These are phyloP conservation scores for Hymenoscyphus salicellus DNA, from an alignment of 2,329 filamentous ascomycete species.

Conservation along the genomic window DNA sequence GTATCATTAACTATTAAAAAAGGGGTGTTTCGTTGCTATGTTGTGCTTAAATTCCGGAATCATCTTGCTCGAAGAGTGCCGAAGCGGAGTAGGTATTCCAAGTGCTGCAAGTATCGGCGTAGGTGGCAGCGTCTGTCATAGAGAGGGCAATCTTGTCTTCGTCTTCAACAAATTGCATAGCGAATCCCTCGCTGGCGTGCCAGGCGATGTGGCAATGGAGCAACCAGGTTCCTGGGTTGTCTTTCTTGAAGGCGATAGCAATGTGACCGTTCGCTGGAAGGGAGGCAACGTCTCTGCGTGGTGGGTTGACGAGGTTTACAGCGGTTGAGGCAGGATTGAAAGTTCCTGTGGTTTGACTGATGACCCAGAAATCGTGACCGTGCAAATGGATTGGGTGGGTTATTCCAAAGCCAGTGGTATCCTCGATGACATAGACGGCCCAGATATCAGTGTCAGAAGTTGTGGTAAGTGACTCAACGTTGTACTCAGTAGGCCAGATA, in stretches of 20 bases:
- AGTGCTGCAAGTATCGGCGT: slow-evolving; percentile 25
- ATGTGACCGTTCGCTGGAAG: slow-evolving; percentile 38
- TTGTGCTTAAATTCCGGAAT: slow-evolving; percentile 30
- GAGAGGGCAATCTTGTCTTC: slow-evolving; percentile 23
- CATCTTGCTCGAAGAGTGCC: slow-evolving; percentile 25
- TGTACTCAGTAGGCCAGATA: slow-evolving; percentile 33
- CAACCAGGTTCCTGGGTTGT: slow-evolving; percentile 36
- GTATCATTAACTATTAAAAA: not conserved
- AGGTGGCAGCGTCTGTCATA: slow-evolving; percentile 15
- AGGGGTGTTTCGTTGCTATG: not conserved
- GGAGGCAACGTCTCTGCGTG: slow-evolving; percentile 51
- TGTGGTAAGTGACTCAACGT: slow-evolving; percentile 41
- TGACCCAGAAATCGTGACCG: slow-evolving; percentile 50
- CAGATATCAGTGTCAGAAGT: slow-evolving; percentile 24
- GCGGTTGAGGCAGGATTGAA: slow-evolving; percentile 31
- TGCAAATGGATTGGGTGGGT: slow-evolving; percentile 46
- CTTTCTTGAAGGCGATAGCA: slow-evolving; percentile 34
- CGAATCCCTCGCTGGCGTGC: slow-evolving; percentile 54
- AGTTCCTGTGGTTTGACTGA: slow-evolving; percentile 45
- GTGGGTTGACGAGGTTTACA: slow-evolving; percentile 43
- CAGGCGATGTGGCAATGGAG: slow-evolving; percentile 44
- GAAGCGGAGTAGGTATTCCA: slow-evolving; percentile 24
- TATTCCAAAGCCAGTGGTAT: slow-evolving; percentile 22
- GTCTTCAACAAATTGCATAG: slow-evolving; percentile 49
- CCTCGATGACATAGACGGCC: slow-evolving; percentile 32